Evolutionary conservation across 2,329 filamentous ascomycete genomes (phyloP).

Genomic region (Plectosphaerella cucumerina): DNA sequence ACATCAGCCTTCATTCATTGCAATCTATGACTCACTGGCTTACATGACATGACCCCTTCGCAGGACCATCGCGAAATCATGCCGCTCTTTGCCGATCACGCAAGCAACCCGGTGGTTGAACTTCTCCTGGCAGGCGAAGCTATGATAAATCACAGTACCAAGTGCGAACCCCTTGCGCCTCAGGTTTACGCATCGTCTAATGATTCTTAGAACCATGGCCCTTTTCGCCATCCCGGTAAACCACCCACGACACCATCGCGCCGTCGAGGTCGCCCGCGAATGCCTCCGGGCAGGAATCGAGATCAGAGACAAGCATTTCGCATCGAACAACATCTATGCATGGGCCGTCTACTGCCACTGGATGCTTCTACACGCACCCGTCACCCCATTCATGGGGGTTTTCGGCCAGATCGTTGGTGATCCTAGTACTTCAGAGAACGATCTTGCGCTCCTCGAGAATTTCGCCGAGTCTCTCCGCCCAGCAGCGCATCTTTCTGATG

Average conservation of each 20-base stretch:
- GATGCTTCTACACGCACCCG: constrained; percentile 1
- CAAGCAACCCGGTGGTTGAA: neutral
- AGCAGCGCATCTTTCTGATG: neutral
- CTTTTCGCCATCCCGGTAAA: constrained; percentile 2
- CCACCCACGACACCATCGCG: neutral
- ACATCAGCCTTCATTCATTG: too few species aligned
- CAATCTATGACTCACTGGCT: too few species aligned
- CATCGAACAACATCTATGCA: neutral
- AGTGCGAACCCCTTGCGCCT: too few species aligned
- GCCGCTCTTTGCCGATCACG: neutral
- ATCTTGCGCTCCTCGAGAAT: neutral
- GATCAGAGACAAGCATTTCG: neutral
- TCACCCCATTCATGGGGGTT: constrained; percentile 3
- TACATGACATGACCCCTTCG: too few species aligned
- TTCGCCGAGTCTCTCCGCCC: constrained; percentile 1
- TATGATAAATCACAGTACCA: constrained; percentile 2
- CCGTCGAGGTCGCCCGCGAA: neutral
- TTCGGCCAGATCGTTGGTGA: neutral
- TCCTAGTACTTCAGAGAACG: neutral
- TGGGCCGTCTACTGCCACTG: constrained; percentile 2
- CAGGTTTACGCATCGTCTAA: too few species aligned
- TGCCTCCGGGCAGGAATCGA: neutral
- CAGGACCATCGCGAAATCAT: too few species aligned
- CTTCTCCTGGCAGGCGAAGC: neutral
- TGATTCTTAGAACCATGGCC: neutral